Evolutionary conservation across 208 protist genomes (phyloP).

Genomic region (Leishmania gerbilli): DNA sequence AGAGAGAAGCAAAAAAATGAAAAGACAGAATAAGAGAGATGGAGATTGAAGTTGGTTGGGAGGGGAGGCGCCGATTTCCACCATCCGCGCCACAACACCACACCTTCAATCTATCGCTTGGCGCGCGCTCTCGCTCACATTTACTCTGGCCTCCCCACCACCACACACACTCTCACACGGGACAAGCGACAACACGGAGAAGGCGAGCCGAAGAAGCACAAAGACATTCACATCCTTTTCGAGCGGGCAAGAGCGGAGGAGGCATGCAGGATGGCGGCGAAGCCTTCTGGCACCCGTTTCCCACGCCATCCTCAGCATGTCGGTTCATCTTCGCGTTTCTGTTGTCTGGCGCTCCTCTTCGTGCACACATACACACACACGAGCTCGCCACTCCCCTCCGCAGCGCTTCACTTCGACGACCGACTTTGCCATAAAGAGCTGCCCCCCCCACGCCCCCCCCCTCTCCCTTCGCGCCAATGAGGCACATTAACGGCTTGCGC

Average conservation of each 20-base stretch:
- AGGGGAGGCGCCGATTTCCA: not conserved
- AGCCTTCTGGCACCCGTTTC: not conserved
- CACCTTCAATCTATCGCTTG: not conserved
- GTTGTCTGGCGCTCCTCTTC: no score
- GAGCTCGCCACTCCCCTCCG: not conserved
- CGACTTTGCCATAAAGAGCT: not conserved
- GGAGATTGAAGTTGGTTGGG: not conserved
- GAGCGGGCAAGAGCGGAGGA: constrained; percentile 8
- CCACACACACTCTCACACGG: not conserved
- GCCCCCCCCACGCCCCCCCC: no score
- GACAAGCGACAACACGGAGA: not conserved
- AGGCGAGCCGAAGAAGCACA: constrained; percentile 7
- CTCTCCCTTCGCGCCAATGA: not conserved
- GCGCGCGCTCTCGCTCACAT: not conserved
- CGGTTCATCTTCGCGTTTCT: not conserved
- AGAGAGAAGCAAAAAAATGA: not conserved
- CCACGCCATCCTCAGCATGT: not conserved
- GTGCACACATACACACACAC: no score
- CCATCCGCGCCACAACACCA: not conserved
- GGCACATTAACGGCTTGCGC: not conserved
- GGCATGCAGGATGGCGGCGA: not conserved
- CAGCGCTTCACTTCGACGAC: not conserved
- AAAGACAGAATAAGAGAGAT: not conserved
- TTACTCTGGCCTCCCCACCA: not conserved
- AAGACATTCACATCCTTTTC: not conserved